Percentiles rank a stretch among this genome's conserved stretches.
These are phyloP conservation scores for Malus orientalis DNA, from an alignment of 306 rosid genomes.

Conservation along the genomic window DNA sequence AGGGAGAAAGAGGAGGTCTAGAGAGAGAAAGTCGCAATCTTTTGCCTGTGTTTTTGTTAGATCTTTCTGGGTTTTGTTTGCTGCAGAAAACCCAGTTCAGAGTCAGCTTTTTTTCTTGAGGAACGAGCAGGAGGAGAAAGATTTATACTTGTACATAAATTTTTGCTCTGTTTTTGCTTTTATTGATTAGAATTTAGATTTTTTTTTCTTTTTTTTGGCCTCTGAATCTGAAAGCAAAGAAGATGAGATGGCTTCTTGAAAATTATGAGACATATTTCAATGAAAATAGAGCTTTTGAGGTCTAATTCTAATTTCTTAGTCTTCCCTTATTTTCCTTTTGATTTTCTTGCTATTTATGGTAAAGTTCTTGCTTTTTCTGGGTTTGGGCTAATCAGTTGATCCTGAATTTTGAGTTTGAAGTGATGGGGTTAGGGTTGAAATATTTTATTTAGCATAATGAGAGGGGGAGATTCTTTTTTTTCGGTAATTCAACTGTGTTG, in stretches of 20 bases:
- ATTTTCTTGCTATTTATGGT: background rate
- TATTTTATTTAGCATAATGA: background rate
- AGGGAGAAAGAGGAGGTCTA: background rate
- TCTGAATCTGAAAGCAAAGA: constrained; percentile 1
- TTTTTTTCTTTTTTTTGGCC: background rate
- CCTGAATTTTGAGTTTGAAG: background rate
- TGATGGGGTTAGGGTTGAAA: background rate
- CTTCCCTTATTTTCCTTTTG: background rate
- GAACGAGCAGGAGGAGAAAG: background rate
- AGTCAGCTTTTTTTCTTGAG: background rate
- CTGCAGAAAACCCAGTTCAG: background rate
- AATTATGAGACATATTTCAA: background rate
- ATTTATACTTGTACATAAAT: constrained; percentile 25
- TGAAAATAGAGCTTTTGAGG: background rate
- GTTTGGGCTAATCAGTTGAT: background rate
- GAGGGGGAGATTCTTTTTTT: background rate
- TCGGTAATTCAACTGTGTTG: background rate
- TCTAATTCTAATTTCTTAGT: background rate
- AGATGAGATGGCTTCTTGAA: constrained; percentile 13
- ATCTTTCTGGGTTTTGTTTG: constrained; percentile 14
- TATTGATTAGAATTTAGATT: background rate
- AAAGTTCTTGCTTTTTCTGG: background rate
- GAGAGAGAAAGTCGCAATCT: background rate
- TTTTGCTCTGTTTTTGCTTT: background rate
- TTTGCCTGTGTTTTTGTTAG: background rate